Percentiles rank a stretch among this genome's conserved stretches.
Conservation (phyloP, 306 rosid species). For the Macrotyloma uniflorum region DNA sequence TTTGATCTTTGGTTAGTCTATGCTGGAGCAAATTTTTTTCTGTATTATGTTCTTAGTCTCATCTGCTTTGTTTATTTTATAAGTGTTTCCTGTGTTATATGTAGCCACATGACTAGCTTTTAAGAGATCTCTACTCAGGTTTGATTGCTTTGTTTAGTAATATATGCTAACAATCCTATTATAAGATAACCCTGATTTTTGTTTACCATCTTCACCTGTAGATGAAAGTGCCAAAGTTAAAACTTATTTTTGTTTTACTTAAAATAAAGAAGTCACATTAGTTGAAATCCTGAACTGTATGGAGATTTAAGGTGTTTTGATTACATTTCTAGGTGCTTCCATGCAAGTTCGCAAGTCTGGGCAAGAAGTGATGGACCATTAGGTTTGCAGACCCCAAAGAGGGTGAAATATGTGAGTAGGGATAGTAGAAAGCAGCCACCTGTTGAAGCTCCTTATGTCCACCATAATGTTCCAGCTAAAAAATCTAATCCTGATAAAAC, state of each 20-base stretch:
- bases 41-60: neutral
- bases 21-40: neutral
- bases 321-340: slow-evolving; percentile 62
- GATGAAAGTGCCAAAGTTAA: slow-evolving; percentile 23
- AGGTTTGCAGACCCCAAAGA: slow-evolving; percentile 68
- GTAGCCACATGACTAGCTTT: slow-evolving; percentile 5
- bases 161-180: neutral
- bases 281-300: neutral
- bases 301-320: slow-evolving; percentile 24
- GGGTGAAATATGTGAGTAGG: slow-evolving; percentile 64
- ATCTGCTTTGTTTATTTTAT: neutral
- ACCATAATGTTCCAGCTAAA: slow-evolving; percentile 54
- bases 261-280: slow-evolving; percentile 30
- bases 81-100: neutral
- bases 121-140: neutral
- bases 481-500: slow-evolving; percentile 61
- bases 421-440: slow-evolving; percentile 64
- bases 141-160: neutral
- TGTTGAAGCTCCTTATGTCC: slow-evolving; percentile 77
- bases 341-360: slow-evolving; percentile 57
- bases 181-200: slow-evolving; percentile 9
- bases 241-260: slow-evolving; percentile 3
- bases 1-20: neutral
- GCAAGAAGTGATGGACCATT: slow-evolving; percentile 52
- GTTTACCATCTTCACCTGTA: slow-evolving; percentile 8